Conservation (phyloP, 1,284 basidiomycete genomes). For the Rhodofomes roseus region DNA sequence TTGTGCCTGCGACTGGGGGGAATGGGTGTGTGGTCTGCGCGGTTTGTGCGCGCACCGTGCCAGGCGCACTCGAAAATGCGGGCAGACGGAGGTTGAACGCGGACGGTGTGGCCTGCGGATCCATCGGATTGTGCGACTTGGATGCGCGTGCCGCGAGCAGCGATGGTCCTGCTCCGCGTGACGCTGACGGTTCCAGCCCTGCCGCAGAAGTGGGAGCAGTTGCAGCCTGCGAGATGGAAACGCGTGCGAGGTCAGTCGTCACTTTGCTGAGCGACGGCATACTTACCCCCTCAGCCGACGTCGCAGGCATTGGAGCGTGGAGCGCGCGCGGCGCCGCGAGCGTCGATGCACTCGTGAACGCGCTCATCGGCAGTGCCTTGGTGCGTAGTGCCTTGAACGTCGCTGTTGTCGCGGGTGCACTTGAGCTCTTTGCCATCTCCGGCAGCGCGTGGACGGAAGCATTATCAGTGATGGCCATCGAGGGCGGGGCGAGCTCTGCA, state of each 20-base stretch:
- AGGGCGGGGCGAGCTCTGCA: neutral
- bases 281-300: slow-evolving; percentile 4
- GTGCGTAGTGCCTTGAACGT: slow-evolving; percentile 43
- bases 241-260: slow-evolving; percentile 6
- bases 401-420: slow-evolving; percentile 11
- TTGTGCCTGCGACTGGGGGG: slow-evolving; percentile 12
- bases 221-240: neutral
- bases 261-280: slow-evolving; percentile 2
- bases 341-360: slow-evolving; percentile 61
- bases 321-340: slow-evolving; percentile 14
- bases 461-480: neutral
- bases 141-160: slow-evolving; percentile 4
- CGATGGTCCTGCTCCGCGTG: neutral
- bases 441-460: neutral
- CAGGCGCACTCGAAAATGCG: neutral
- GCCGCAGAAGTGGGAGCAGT: neutral
- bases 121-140: neutral
- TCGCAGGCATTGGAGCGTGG: slow-evolving; percentile 1
- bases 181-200: no score
- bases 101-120: neutral
- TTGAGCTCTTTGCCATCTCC: slow-evolving; percentile 12
- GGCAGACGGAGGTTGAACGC: slow-evolving; percentile 3
- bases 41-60: neutral
- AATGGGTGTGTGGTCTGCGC: neutral
- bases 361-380: slow-evolving; percentile 58